phyloP scores from a whole-genome alignment of 345 rosid genomes.

The Noccaea bulbosa region DNA sequence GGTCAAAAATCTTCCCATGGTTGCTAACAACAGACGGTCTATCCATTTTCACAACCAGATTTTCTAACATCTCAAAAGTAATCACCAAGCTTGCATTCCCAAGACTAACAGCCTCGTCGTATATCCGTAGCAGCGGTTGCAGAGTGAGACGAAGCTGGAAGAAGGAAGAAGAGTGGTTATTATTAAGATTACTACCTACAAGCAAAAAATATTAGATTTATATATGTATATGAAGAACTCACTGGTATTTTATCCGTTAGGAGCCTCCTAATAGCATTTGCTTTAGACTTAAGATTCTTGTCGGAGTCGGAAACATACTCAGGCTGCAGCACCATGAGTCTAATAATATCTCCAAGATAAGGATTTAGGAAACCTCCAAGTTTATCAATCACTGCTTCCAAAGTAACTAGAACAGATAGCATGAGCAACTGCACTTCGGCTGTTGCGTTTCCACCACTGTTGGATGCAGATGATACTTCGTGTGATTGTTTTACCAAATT shows the following conservation, averaged over 20 bases:
- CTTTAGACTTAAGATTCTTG: constrained; percentile 68
- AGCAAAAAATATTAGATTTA: background rate
- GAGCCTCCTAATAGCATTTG: constrained; percentile 66
- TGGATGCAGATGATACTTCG: constrained; percentile 43
- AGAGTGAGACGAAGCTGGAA: constrained; percentile 84
- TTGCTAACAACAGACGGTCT: constrained; percentile 63
- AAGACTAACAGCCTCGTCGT: constrained; percentile 61
- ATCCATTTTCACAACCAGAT: constrained; percentile 71
- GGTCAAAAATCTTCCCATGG: constrained; percentile 72
- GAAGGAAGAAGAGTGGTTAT: constrained; percentile 15
- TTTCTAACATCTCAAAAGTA: constrained; percentile 76
- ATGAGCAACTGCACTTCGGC: constrained; percentile 44
- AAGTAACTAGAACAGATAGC: constrained; percentile 69
- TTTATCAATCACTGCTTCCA: constrained; percentile 86
- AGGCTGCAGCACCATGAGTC: constrained; percentile 66
- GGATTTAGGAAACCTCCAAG: constrained; percentile 94
- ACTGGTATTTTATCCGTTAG: constrained; percentile 81
- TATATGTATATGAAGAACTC: constrained; percentile 43
- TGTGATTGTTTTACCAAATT: constrained; percentile 54
- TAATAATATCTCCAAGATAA: constrained; percentile 70
- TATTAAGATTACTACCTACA: constrained; percentile 17
- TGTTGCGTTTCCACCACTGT: constrained; percentile 36
- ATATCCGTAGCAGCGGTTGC: constrained; percentile 73
- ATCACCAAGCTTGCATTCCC: constrained; percentile 77
- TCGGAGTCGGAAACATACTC: constrained; percentile 61